Base-by-base conservation (phyloP, 805 yeast genomes). In the Cyberlindnera subsufficiens region DNA sequence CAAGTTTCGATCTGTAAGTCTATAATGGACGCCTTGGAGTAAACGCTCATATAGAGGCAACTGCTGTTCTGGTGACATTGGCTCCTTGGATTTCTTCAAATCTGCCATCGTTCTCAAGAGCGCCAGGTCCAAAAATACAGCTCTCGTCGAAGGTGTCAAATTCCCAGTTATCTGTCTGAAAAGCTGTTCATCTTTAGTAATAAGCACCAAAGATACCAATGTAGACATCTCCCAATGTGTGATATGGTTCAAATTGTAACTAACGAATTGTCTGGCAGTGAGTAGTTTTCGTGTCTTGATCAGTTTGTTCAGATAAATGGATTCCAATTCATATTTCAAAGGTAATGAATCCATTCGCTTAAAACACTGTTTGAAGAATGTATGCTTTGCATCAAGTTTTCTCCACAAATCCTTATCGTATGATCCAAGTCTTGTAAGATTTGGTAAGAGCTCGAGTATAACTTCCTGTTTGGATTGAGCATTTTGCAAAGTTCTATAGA, bases 331-430 rank as follows among this genome's bases (percentile, higher is more conserved):
- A 14, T 36, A 10, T 15, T 37, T 15, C 10, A 46, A 30, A 6
- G 16, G 14, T 5, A 37, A 18, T 15, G 37, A 32, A 13, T 18
- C 9, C 11, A 53, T 29, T 6, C 27, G 10, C 1, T 37, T 38
- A 13, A 51, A 38, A 3, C 45, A 32, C 14, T 42, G 37, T 1
- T 31, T 29, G 33, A 42, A 40, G 29, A 47, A 50, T 10, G 39
- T 40, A 18, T 40, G 42, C 10, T 42, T 36, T 4, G 41, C 15
- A 6, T 43, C 16, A 1, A 44, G 39, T 18, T 36, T 33, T 19
- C 43, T 37, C 50, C 48, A 49, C 18, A 25, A 14, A 3, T 32
- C 30, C 13, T 38, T 40, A 14, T 51, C 55, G n/a, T 33, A 19
- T 3, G 20, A 15, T 3, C 47, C 46, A 22, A 49, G 43, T 3